A percentile compares a stretch with the other conserved stretches of the same genome.
These are phyloP conservation scores for Rhizophlyctis rosea DNA, from an alignment of 192 early-diverging fungal species.

Conservation along the genomic window DNA sequence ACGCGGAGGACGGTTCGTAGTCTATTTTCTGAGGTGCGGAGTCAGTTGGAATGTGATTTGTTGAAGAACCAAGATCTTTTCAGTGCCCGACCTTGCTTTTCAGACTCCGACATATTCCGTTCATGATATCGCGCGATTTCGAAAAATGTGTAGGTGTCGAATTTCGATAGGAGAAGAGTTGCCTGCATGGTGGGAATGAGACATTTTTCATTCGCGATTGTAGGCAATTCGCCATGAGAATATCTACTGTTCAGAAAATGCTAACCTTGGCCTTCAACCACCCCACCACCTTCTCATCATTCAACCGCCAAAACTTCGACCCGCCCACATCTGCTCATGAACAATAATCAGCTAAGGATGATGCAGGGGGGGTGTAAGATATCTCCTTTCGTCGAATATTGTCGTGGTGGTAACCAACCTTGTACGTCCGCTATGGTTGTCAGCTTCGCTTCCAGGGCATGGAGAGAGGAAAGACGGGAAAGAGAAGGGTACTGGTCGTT, in stretches of 20 bases:
- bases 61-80: neutral
- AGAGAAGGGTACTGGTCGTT: constrained; percentile 7
- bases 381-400: too few species aligned
- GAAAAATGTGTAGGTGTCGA: constrained; percentile 13
- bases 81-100: neutral
- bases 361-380: too few species aligned
- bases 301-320: constrained; percentile 10
- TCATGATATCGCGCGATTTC: neutral
- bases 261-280: constrained; percentile 25
- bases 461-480: too few species aligned
- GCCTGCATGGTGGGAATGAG: neutral
- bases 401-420: too few species aligned
- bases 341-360: too few species aligned
- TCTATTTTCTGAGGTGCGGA: constrained; percentile 13
- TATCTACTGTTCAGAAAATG: neutral
- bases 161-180: constrained; percentile 1
- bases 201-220: neutral
- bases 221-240: neutral
- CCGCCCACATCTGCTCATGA: neutral
- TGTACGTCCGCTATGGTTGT: too few species aligned
- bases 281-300: constrained; percentile 22
- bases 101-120: neutral
- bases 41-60: neutral
- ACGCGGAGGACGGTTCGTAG: constrained; percentile 15
- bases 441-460: too few species aligned